Percentiles rank a stretch among this genome's conserved stretches.
Evolutionary conservation across 495 filamentous ascomycete genomes (phyloP).

Genomic region (Penicillium simplicissimum): DNA sequence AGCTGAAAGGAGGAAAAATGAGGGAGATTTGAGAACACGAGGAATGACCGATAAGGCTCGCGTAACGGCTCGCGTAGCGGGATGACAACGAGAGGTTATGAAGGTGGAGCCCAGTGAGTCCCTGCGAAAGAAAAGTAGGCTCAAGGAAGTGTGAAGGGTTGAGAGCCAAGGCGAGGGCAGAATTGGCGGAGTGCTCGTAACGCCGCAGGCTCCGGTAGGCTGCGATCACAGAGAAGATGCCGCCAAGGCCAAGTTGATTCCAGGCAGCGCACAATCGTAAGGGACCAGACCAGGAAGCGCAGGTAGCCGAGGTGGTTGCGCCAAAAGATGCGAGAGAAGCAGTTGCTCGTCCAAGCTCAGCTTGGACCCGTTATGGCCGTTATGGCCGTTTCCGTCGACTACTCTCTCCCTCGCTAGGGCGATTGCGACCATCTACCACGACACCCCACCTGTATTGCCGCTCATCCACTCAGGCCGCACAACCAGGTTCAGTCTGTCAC

Average conservation of each 20-base stretch:
- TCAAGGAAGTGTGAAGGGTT: background rate
- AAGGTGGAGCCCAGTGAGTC: background rate
- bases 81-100: background rate
- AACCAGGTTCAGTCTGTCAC: background rate
- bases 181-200: background rate
- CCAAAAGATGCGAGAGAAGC: background rate
- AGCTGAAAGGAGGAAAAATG: background rate
- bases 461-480: background rate
- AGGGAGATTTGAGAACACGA: background rate
- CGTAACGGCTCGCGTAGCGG: background rate
- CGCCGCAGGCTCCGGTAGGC: conserved; percentile 6
- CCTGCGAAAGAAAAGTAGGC: background rate
- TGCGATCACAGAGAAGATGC: background rate
- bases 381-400: conserved; percentile 31
- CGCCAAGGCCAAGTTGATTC: conserved; percentile 18
- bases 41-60: background rate
- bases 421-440: conserved; percentile 28
- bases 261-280: background rate
- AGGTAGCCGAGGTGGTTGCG: background rate
- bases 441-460: conserved; percentile 4
- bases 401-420: conserved; percentile 5
- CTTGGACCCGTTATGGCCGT: conserved; percentile 10
- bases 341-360: background rate
- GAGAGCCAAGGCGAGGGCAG: background rate
- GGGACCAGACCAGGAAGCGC: conserved; percentile 1